Conservation (phyloP, 345 rosid species). For the Leavenworthia alabamica region DNA sequence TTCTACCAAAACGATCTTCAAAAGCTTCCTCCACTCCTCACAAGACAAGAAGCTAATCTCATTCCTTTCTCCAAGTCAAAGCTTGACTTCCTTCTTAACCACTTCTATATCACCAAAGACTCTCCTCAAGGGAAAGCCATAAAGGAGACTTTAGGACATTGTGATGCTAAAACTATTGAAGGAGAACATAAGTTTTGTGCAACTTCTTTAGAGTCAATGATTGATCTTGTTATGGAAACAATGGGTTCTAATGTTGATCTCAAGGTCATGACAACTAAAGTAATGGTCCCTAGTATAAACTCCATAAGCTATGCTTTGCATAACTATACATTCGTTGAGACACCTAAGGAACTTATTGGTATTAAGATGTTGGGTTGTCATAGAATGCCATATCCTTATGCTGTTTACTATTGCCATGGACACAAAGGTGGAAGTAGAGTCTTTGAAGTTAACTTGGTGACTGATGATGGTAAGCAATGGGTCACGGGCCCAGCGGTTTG, state of each 20-base stretch:
- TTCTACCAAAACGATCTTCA: conserved; percentile 36
- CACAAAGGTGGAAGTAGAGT: conserved; percentile 36
- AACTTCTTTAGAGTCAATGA: conserved; percentile 66
- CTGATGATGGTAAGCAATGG: conserved; percentile 42
- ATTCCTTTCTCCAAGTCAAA: conserved; percentile 54
- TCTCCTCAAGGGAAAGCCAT: conserved; percentile 71
- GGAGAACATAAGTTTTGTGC: conserved; percentile 55
- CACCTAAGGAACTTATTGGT: conserved; percentile 34
- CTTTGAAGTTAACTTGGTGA: conserved; percentile 37
- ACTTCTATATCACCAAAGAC: conserved; percentile 46
- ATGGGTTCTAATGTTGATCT: conserved; percentile 37
- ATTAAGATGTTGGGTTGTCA: conserved; percentile 50
- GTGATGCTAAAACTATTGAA: conserved; percentile 38
- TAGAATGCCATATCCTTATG: conserved; percentile 58
- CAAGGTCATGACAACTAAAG: conserved; percentile 38
- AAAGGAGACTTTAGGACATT: conserved; percentile 44
- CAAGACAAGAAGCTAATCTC: conserved; percentile 50
- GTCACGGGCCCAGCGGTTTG: conserved; percentile 53
- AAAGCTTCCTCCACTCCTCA: conserved; percentile 42
- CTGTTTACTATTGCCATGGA: conserved; percentile 62
- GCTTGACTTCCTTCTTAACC: conserved; percentile 43
- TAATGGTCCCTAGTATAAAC: conserved; percentile 2
- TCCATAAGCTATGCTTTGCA: conserved; percentile 26
- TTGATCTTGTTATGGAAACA: conserved; percentile 37
- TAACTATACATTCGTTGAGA: conserved; percentile 43